phyloP scores from a whole-genome alignment of 495 filamentous ascomycete genomes.

The Echria macrotheca region DNA sequence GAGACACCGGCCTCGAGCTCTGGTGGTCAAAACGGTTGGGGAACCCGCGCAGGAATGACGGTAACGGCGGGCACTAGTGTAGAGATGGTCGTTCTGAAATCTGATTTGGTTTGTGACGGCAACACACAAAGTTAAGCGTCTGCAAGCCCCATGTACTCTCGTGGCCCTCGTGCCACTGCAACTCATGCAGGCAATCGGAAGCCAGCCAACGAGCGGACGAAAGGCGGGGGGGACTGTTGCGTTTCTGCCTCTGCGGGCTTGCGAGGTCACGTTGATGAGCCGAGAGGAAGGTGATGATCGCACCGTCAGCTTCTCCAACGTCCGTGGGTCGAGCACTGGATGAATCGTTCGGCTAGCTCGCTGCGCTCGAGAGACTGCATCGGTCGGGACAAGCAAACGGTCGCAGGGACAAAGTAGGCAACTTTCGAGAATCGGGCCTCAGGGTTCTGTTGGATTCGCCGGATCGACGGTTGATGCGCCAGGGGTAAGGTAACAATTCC shows the following conservation, averaged over 20 bases:
- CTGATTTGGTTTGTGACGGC: slow-evolving; percentile 16
- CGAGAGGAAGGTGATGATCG: slow-evolving; percentile 2
- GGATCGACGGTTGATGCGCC: too few species aligned
- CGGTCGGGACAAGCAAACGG: too few species aligned
- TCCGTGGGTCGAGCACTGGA: too few species aligned
- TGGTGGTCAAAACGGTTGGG: background rate
- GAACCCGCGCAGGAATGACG: slow-evolving; percentile 4
- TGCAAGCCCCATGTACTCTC: slow-evolving; percentile 5
- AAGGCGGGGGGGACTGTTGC: slow-evolving; percentile 4
- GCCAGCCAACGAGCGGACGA: slow-evolving; percentile 21
- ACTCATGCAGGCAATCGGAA: slow-evolving; percentile 21
- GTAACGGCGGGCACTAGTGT: too few species aligned
- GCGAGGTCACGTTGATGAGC: background rate
- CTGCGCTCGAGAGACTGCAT: too few species aligned
- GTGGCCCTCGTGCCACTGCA: slow-evolving; percentile 22
- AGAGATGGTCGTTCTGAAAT: slow-evolving; percentile 5
- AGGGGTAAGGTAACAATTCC: too few species aligned
- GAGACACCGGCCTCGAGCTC: too few species aligned
- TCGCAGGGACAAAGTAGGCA: too few species aligned
- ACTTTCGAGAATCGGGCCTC: too few species aligned
- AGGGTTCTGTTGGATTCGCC: too few species aligned
- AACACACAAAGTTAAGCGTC: too few species aligned
- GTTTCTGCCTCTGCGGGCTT: background rate
- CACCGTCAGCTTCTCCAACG: slow-evolving; percentile 3
- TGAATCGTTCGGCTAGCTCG: too few species aligned